Evolutionary conservation across 2,329 filamentous ascomycete species (phyloP).

Genomic region (Penicillium sp.): DNA sequence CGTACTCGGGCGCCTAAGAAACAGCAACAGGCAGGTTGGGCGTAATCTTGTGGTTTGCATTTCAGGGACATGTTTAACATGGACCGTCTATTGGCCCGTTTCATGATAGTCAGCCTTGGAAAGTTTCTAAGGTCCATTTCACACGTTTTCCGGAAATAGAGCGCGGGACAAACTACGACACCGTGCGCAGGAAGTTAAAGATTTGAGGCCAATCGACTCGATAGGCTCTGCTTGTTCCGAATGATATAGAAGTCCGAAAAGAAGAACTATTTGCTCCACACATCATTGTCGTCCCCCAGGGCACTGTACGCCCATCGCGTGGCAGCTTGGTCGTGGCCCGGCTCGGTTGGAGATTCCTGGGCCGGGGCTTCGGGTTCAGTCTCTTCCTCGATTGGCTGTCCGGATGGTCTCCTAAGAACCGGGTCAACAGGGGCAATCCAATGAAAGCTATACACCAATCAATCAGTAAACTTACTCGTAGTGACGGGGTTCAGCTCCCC

Average conservation of each 20-base stretch:
- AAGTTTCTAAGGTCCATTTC: neutral
- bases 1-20: neutral
- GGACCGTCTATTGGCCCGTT: conserved; percentile 2
- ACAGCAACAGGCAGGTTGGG: neutral
- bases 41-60: neutral
- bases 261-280: conserved; percentile 30
- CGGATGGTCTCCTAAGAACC: conserved; percentile 31
- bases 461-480: conserved; percentile 24
- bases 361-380: conserved; percentile 8
- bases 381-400: conserved; percentile 30
- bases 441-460: conserved; percentile 3
- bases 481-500: conserved; percentile 44
- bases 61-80: neutral
- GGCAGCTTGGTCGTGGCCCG: conserved; percentile 11
- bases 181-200: neutral
- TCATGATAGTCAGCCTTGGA: neutral
- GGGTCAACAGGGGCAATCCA: conserved; percentile 23
- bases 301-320: conserved; percentile 28
- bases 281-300: conserved; percentile 38
- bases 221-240: neutral
- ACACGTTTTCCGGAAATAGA: neutral
- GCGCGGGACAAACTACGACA: neutral
- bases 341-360: conserved; percentile 8
- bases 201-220: neutral
- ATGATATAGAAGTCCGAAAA: neutral